A percentile compares a stretch with the other conserved stretches of the same genome.
phyloP scores from a whole-genome alignment of 1,284 basidiomycete genomes.

The Cutaneotrichosporon curvatum region DNA sequence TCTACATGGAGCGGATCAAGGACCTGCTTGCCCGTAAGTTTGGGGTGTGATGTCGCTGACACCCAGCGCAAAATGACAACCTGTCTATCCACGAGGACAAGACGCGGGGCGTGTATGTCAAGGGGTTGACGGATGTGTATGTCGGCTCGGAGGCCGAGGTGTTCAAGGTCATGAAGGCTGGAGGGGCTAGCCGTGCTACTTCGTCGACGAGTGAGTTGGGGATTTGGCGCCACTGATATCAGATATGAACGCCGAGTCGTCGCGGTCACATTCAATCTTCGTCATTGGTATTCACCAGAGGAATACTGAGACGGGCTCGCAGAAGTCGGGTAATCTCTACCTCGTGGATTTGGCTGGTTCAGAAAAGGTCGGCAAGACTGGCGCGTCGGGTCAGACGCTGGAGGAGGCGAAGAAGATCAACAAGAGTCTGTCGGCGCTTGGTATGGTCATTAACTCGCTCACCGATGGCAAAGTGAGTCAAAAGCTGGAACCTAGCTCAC shows the following conservation, averaged over 20 bases:
- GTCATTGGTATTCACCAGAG: conserved; percentile 94
- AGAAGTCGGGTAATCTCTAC: conserved; percentile 95
- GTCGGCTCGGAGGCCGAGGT: conserved; percentile 94
- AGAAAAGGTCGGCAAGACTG: conserved; percentile 97
- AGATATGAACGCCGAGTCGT: conserved; percentile 99
- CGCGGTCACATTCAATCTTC: conserved; percentile 98
- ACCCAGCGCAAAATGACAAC: conserved; percentile 94
- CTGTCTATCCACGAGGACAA: conserved; percentile 99
- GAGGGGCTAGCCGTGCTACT: conserved; percentile 81
- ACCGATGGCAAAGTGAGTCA: conserved; percentile 81
- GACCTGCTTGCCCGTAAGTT: conserved; percentile 89
- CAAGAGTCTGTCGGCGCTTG: conserved; percentile 92
- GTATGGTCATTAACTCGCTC: conserved; percentile 99
- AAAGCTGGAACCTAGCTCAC: background rate
- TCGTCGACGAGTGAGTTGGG: conserved; percentile 78
- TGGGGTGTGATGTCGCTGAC: background rate
- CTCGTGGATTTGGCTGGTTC: conserved; percentile 98
- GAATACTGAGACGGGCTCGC: conserved; percentile 90
- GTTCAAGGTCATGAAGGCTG: conserved; percentile 98
- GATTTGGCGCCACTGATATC: conserved; percentile 4
- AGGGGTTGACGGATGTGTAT: conserved; percentile 95
- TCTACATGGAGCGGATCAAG: conserved; percentile 94
- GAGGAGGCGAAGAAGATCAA: conserved; percentile 99
- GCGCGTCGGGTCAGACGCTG: conserved; percentile 94
- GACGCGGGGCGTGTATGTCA: conserved; percentile 94